Conservation (phyloP, 345 rosid genomes). For the Ailanthus altissimus region DNA sequence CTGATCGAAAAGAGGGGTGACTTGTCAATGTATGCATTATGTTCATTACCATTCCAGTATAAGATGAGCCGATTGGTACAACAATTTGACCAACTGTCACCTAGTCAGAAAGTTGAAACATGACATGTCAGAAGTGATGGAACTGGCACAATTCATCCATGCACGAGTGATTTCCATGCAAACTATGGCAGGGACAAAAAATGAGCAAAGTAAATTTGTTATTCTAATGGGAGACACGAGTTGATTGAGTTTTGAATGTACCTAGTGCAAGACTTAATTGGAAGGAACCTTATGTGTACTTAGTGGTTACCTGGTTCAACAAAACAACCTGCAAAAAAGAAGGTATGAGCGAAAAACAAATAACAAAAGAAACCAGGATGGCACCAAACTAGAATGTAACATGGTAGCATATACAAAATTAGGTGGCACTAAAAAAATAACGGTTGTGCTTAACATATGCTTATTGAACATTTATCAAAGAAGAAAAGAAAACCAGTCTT, state of each 20-base stretch:
- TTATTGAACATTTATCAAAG: neutral
- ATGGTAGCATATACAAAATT: neutral
- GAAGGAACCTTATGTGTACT: slow-evolving; percentile 70
- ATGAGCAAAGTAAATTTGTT: neutral
- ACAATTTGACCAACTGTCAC: slow-evolving; percentile 96
- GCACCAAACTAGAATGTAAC: neutral
- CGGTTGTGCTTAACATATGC: neutral
- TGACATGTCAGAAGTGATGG: neutral
- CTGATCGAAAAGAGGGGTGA: slow-evolving; percentile 78
- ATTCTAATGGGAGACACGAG: neutral
- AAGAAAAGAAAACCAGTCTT: neutral
- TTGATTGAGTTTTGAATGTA: slow-evolving; percentile 28
- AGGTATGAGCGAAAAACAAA: neutral
- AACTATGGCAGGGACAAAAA: neutral
- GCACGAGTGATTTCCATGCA: neutral
- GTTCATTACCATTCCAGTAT: slow-evolving; percentile 84
- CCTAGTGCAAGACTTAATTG: slow-evolving; percentile 89
- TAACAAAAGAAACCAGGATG: neutral
- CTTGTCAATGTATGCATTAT: slow-evolving; percentile 76
- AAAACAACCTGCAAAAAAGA: slow-evolving; percentile 66
- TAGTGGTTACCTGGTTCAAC: slow-evolving; percentile 88
- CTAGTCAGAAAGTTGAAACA: slow-evolving; percentile 37
- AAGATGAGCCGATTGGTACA: slow-evolving; percentile 83
- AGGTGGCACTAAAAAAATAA: neutral
- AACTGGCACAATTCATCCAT: neutral